Conservation (phyloP, 2,329 filamentous ascomycete species). For the Fusarium palustre region DNA sequence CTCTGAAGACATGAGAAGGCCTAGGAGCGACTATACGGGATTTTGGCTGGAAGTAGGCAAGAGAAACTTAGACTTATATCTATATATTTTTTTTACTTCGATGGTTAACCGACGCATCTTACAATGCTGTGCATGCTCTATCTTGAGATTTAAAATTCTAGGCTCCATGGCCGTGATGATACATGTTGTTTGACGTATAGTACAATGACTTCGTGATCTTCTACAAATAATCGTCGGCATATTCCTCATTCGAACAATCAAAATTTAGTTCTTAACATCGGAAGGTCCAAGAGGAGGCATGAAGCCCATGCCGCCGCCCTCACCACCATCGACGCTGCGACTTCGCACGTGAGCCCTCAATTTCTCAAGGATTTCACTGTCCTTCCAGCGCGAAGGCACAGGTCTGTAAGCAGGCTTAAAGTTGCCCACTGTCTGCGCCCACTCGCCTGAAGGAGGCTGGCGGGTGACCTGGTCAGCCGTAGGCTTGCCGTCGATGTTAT, state of each 20-base stretch:
- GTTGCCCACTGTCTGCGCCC: slow-evolving; percentile 95
- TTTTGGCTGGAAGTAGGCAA: slow-evolving; percentile 1
- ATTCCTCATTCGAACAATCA: neutral
- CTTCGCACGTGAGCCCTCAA: slow-evolving; percentile 83
- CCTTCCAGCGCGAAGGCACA: slow-evolving; percentile 86
- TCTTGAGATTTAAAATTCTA: slow-evolving; percentile 13
- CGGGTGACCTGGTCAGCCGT: slow-evolving; percentile 51
- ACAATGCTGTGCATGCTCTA: slow-evolving; percentile 10
- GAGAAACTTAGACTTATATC: slow-evolving; percentile 6
- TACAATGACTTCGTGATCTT: slow-evolving; percentile 22
- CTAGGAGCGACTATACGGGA: neutral
- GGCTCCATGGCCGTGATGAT: slow-evolving; percentile 21
- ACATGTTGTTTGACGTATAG: slow-evolving; percentile 28
- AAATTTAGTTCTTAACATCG: slow-evolving; percentile 7
- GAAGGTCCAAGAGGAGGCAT: slow-evolving; percentile 62
- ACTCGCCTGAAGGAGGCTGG: slow-evolving; percentile 74
- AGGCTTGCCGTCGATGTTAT: slow-evolving; percentile 34
- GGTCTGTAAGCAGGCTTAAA: slow-evolving; percentile 95
- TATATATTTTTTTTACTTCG: slow-evolving; percentile 1
- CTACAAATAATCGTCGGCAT: neutral
- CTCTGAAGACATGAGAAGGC: neutral
- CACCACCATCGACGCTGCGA: slow-evolving; percentile 59
- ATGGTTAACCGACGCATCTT: slow-evolving; percentile 21
- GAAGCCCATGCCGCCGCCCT: slow-evolving; percentile 65
- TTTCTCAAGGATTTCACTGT: slow-evolving; percentile 81